phyloP scores from a whole-genome alignment of 495 filamentous ascomycete genomes.

The Acidomyces sp. region DNA sequence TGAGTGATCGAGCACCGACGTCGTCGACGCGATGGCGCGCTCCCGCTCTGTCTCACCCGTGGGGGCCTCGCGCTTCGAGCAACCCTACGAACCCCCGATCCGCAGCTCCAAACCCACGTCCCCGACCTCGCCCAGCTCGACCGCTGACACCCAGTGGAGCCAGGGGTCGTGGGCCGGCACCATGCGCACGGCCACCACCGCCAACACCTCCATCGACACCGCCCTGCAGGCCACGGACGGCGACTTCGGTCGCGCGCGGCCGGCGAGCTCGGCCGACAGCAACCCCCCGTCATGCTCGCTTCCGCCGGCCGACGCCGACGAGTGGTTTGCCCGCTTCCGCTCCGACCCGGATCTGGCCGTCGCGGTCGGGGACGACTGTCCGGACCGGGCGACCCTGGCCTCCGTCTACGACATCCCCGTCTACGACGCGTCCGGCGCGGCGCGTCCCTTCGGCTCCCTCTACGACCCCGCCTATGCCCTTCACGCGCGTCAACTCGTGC shows the following conservation, averaged over 20 bases:
- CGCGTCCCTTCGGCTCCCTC: conserved; percentile 52
- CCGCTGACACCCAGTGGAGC: conserved; percentile 1
- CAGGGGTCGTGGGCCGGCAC: conserved; percentile 7
- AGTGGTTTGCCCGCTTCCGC: conserved; percentile 13
- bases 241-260: not conserved
- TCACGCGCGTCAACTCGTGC: conserved; percentile 45
- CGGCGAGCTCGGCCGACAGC: conserved; percentile 3
- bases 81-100: conserved; percentile 6
- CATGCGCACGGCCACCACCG: not conserved
- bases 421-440: conserved; percentile 50
- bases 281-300: not conserved
- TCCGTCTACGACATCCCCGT: conserved; percentile 39
- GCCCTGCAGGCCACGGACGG: not conserved
- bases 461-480: conserved; percentile 42
- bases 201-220: conserved; percentile 1
- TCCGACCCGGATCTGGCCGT: conserved; percentile 7
- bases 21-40: not conserved
- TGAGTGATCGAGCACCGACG: not conserved
- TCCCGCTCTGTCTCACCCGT: conserved; percentile 13
- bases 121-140: conserved; percentile 7
- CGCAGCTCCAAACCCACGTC: conserved; percentile 6
- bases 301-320: conserved; percentile 6
- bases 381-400: conserved; percentile 16
- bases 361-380: conserved; percentile 8
- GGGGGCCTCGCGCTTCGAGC: conserved; percentile 17